A percentile compares a stretch with the other conserved stretches of the same genome.
Evolutionary conservation across 1,139 yeast species (phyloP).

Genomic region (Candida buenavistaensis): DNA sequence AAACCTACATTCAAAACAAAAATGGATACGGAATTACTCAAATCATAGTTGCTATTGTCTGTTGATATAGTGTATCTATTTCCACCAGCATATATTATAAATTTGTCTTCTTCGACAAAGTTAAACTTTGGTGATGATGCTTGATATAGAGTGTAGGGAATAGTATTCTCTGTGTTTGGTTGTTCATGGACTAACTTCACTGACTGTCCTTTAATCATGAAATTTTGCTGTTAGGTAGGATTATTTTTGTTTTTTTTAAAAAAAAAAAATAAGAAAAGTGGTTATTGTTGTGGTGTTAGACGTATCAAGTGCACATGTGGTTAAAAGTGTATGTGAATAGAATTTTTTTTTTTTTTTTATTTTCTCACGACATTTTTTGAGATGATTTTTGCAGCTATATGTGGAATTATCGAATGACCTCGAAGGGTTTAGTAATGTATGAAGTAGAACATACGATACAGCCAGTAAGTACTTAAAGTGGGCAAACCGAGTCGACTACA

Average conservation of each 20-base stretch:
- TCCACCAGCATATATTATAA: constrained; percentile 45
- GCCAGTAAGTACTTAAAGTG: no score
- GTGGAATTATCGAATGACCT: no score
- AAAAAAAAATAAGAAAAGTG: neutral
- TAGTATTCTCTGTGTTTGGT: constrained; percentile 46
- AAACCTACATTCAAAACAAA: constrained; percentile 42
- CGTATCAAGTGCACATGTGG: no score
- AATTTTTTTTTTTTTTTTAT: no score
- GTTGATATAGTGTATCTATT: constrained; percentile 1
- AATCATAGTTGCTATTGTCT: neutral
- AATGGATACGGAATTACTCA: constrained; percentile 21
- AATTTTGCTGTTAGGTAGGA: no score
- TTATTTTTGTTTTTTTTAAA: neutral
- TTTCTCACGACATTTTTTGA: no score
- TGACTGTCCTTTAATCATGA: constrained; percentile 6
- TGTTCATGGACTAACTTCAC: constrained; percentile 29
- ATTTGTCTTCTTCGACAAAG: constrained; percentile 42
- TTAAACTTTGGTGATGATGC: constrained; percentile 39
- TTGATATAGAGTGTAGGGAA: constrained; percentile 32
- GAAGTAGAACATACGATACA: no score
- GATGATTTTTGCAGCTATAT: no score
- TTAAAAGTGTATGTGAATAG: no score
- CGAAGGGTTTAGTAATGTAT: no score
- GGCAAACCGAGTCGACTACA: no score
- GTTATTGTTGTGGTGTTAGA: no score